These are phyloP conservation scores for Crithidia brevicula DNA, from an alignment of 208 protist genomes.

Conservation along the genomic window DNA sequence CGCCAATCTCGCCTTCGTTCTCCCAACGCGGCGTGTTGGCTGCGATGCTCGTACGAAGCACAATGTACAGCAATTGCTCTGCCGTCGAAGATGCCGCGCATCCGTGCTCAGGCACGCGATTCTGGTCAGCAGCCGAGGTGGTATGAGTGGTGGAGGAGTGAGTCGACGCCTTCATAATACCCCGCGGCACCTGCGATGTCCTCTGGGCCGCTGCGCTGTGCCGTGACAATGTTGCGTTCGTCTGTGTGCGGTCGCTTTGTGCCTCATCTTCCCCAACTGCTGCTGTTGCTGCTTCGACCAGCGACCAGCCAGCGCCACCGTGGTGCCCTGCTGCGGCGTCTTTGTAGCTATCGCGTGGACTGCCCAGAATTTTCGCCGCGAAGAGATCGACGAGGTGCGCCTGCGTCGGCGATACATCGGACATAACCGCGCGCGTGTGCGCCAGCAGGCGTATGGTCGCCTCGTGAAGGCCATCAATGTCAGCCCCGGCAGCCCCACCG, in stretches of 20 bases:
- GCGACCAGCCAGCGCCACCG: neutral
- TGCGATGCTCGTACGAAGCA: slow-evolving; percentile 76
- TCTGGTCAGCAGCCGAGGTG: too few species aligned
- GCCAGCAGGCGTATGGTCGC: slow-evolving; percentile 13
- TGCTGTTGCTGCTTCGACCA: neutral
- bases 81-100: too few species aligned
- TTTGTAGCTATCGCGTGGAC: neutral
- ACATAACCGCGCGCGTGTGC: slow-evolving; percentile 27
- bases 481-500: neutral
- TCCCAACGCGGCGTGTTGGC: slow-evolving; percentile 26
- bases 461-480: slow-evolving; percentile 7
- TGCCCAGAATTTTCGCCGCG: slow-evolving; percentile 1
- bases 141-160: too few species aligned
- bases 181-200: neutral
- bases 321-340: neutral
- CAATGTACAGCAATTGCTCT: slow-evolving; percentile 77
- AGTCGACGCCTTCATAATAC: slow-evolving; percentile 17
- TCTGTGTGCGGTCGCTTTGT: too few species aligned
- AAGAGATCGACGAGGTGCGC: slow-evolving; percentile 32
- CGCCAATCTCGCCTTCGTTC: neutral
- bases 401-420: slow-evolving; percentile 27
- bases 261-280: neutral
- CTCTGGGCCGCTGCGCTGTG: neutral
- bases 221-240: neutral
- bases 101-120: too few species aligned